Evolutionary conservation across 352 stramenopile genomes (phyloP), one percentile per base, ranked within the genome.

Genomic region (Phytopythium aichiense): DNA sequence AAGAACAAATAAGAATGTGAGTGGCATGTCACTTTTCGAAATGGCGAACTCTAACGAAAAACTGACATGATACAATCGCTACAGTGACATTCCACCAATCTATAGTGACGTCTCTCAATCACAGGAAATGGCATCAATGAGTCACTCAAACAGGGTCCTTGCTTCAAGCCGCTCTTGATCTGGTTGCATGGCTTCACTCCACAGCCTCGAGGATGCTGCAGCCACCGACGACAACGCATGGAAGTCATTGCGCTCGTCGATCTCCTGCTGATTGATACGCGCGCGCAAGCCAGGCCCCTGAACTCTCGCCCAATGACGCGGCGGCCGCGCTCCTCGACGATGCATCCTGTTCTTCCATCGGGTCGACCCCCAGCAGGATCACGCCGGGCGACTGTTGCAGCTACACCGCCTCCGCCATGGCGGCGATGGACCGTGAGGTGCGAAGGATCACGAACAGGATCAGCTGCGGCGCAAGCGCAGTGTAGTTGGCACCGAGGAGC

Each of bases 201-300:
- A 89, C 73, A n/a, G 72, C 74, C 65, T 79, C 70, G 13, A 91
- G 62, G 59, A 95, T 89, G 52, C 69, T 79, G 38, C 60, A 2
- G 67, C 66, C 13, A 93, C 84, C 0, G 79, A 91, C 51, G 79
- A 60, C 53, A 93, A 92, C 38, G 95, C 77, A 11, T 79, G 71
- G 12, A 94, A 74, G 59, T 89, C 73, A 64, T 94, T 84, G 33
- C 89, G 84, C 61, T 89, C 74, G 1, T 87, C 89, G 68, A 90
- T 94, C 63, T 97, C 89, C n/a, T 76, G 71, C 25, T 96, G 64
- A 70, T 97, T n/a, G n/a, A 97, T 4, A 68, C 67, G 37, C 88
- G 76, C 2, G 85, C 89, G 13, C 89, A 76, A 6, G 75, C 70
- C 15, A 97, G 72, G 66, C 96, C 89, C 60, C 92, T 87, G 61